Percentiles rank a stretch among this genome's conserved stretches.
Conservation (phyloP, 805 yeast species). For the Saccharomyces eubayanus region DNA sequence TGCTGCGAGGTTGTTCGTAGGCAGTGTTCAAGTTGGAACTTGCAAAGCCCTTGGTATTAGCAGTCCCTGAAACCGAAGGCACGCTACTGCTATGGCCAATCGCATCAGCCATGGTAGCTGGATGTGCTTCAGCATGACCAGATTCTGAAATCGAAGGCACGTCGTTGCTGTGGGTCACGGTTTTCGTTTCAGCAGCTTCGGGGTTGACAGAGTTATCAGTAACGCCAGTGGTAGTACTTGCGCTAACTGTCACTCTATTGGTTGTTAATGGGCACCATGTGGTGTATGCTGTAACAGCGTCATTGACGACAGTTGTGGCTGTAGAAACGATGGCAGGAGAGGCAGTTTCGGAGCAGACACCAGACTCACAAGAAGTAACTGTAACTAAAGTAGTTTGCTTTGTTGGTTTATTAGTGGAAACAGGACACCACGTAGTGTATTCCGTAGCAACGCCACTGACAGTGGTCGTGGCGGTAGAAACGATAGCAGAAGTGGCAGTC, state of each 20-base stretch:
- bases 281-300: slow-evolving; percentile 30
- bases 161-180: slow-evolving; percentile 21
- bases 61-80: slow-evolving; percentile 20
- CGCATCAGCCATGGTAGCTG: slow-evolving; percentile 15
- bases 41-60: slow-evolving; percentile 9
- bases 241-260: slow-evolving; percentile 10
- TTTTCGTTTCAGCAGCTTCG: slow-evolving; percentile 18
- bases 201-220: slow-evolving; percentile 15
- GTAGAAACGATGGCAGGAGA: slow-evolving; percentile 26
- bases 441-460: slow-evolving; percentile 3
- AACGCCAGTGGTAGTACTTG: slow-evolving; percentile 14
- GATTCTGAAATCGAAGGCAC: slow-evolving; percentile 5
- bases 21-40: slow-evolving; percentile 6
- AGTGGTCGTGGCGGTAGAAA: slow-evolving; percentile 4
- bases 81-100: slow-evolving; percentile 13
- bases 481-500: slow-evolving; percentile 7
- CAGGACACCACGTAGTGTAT: slow-evolving; percentile 20
- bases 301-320: slow-evolving; percentile 26
- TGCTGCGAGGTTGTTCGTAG: slow-evolving; percentile 4
- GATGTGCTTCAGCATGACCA: slow-evolving; percentile 23
- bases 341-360: slow-evolving; percentile 22
- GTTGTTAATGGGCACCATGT: slow-evolving; percentile 23
- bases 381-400: slow-evolving; percentile 17
- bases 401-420: slow-evolving; percentile 15
- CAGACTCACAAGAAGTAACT: slow-evolving; percentile 25